phyloP scores from a whole-genome alignment of 208 protist genomes.

The Leishmania turanica region DNA sequence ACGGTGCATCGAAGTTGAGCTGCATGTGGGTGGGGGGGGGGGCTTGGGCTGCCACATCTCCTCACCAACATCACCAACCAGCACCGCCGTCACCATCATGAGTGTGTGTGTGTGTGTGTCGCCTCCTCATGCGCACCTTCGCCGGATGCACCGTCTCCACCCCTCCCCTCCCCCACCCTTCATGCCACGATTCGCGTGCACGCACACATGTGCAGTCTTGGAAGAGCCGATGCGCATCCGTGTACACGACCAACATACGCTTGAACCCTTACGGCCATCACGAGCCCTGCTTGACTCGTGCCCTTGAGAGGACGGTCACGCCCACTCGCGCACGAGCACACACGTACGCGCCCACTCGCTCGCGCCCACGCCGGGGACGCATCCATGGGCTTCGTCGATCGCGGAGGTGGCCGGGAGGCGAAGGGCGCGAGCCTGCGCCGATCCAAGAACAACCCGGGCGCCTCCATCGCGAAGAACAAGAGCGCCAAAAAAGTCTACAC shows the following conservation, averaged over 20 bases:
- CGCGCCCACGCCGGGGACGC: conserved; percentile 13
- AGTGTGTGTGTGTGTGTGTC: not conserved
- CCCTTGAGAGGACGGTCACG: not conserved
- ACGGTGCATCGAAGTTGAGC: too few relatives aligned
- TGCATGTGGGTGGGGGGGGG: too few relatives aligned
- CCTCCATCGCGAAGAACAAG: conserved; percentile 50
- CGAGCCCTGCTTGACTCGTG: not conserved
- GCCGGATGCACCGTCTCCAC: too few relatives aligned
- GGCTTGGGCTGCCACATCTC: not conserved
- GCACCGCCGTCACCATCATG: not conserved
- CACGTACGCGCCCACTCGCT: not conserved
- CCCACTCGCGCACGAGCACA: not conserved
- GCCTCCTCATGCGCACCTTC: too few relatives aligned
- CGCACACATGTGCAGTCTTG: too few relatives aligned
- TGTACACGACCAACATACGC: too few relatives aligned
- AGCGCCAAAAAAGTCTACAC: conserved; percentile 29
- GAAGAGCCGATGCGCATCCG: too few relatives aligned
- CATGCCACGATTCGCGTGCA: too few relatives aligned
- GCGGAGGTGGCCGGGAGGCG: conserved; percentile 76
- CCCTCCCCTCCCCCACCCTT: too few relatives aligned
- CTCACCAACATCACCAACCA: not conserved
- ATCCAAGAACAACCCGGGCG: conserved; percentile 85
- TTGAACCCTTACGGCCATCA: not conserved
- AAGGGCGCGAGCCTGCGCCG: conserved; percentile 76
- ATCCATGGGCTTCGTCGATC: conserved; percentile 85